A percentile compares a stretch with the other conserved stretches of the same genome.
phyloP scores from a whole-genome alignment of 805 yeast species.

The Lipomyces oligophaga region DNA sequence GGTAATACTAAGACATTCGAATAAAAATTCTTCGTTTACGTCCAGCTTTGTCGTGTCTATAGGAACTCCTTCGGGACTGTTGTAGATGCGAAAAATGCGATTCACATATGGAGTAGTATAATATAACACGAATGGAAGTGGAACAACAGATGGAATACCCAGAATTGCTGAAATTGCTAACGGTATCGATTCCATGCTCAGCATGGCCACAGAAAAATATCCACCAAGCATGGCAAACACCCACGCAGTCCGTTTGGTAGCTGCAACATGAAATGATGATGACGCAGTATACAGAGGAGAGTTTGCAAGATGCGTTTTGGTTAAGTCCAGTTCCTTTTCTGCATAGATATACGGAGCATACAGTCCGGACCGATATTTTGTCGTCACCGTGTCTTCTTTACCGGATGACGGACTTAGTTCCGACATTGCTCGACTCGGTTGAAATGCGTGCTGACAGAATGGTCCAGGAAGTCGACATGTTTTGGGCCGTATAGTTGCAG shows the following conservation, averaged over 20 bases:
- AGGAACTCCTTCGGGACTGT: conserved; percentile 41
- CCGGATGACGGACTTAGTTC: conserved; percentile 24
- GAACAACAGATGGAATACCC: conserved; percentile 46
- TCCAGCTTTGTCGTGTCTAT: conserved; percentile 63
- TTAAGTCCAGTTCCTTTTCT: conserved; percentile 7
- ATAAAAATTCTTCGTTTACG: conserved; percentile 58
- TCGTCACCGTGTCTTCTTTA: conserved; percentile 9
- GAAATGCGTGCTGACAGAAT: no score
- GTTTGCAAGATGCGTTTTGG: conserved; percentile 18
- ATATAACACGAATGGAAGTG: conserved; percentile 55
- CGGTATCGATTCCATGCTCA: conserved; percentile 42
- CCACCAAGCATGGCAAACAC: conserved; percentile 26
- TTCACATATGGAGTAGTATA: conserved; percentile 65
- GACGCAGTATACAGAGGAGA: conserved; percentile 31
- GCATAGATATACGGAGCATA: conserved; percentile 18
- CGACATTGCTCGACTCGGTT: conserved; percentile 17
- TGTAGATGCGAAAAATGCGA: conserved; percentile 65
- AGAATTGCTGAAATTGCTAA: conserved; percentile 46
- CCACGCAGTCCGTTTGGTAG: conserved; percentile 30
- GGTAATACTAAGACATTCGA: conserved; percentile 63
- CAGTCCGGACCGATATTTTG: conserved; percentile 15
- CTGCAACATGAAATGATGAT: conserved; percentile 31
- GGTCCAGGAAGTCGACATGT: no score
- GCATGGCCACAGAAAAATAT: conserved; percentile 25
- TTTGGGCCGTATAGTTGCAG: no score